These are phyloP conservation scores for Cyberlindnera petersonii DNA, from an alignment of 805 yeast genomes.

Conservation along the genomic window DNA sequence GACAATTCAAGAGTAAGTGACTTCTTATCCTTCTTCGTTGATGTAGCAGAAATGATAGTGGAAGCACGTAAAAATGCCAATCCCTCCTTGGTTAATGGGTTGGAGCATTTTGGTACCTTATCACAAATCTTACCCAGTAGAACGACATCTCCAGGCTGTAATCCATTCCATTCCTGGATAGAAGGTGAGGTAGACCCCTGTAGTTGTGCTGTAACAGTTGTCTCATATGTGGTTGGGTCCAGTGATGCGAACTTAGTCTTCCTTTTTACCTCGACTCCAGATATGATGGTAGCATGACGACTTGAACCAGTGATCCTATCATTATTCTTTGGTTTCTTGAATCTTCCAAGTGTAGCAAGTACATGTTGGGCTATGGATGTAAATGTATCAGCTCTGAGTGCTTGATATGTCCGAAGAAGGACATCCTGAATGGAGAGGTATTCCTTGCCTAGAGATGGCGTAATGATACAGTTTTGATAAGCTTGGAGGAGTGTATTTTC, in stretches of 20 bases:
- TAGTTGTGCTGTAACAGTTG: not conserved
- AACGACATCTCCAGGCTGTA: slow-evolving; percentile 16
- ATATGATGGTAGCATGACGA: slow-evolving; percentile 14
- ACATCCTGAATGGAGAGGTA: slow-evolving; percentile 16
- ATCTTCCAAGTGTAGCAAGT: slow-evolving; percentile 11
- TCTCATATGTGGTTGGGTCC: not conserved
- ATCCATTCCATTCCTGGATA: slow-evolving; percentile 15
- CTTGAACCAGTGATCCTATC: slow-evolving; percentile 18
- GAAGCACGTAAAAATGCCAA: slow-evolving; percentile 6
- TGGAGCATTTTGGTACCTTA: slow-evolving; percentile 5
- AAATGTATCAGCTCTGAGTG: slow-evolving; percentile 3
- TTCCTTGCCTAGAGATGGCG: slow-evolving; percentile 5
- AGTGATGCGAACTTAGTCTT: not conserved
- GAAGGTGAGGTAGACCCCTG: not conserved
- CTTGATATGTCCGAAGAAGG: slow-evolving; percentile 7
- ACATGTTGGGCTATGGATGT: slow-evolving; percentile 12
- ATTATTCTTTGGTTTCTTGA: slow-evolving; percentile 9
- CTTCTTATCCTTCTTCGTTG: not conserved
- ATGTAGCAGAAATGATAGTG: slow-evolving; percentile 1
- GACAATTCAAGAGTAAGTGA: not conserved
- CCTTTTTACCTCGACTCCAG: not conserved
- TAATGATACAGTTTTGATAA: not conserved
- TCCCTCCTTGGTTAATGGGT: slow-evolving; percentile 12
- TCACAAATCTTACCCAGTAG: slow-evolving; percentile 9
- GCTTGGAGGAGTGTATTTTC: not conserved